phyloP scores from a whole-genome alignment of 202 grass and related monocot genomes.

The Panicum hallii region DNA sequence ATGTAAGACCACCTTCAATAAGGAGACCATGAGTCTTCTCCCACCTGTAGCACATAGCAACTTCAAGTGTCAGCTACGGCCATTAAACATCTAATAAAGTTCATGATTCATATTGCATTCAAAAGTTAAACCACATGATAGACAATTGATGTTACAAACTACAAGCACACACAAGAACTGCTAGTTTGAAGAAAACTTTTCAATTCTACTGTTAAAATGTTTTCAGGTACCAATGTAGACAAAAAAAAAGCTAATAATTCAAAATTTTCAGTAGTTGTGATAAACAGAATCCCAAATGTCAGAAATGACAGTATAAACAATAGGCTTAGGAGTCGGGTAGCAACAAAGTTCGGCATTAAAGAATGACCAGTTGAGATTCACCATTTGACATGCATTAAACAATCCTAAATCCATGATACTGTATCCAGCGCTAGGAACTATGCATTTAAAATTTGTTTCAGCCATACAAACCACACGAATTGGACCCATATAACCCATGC shows the following conservation, averaged over 20 bases:
- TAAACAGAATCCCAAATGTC: conserved; percentile 18
- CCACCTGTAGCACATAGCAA: conserved; percentile 67
- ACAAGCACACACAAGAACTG: conserved; percentile 3
- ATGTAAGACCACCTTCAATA: conserved; percentile 90
- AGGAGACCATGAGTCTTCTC: conserved; percentile 87
- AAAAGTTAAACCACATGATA: neutral
- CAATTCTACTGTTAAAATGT: neutral
- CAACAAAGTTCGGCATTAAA: neutral
- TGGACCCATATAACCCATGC: conserved; percentile 1
- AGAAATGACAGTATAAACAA: neutral
- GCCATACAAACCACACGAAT: neutral
- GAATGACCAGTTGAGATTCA: conserved; percentile 22
- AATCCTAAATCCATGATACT: neutral
- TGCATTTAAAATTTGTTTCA: conserved; percentile 17
- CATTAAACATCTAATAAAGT: conserved; percentile 18
- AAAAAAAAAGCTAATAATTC: neutral
- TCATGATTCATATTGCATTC: conserved; percentile 19
- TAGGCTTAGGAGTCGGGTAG: conserved; percentile 8
- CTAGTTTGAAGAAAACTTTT: conserved; percentile 21
- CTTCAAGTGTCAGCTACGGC: conserved; percentile 6
- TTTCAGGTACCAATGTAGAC: neutral
- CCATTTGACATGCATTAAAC: conserved; percentile 24
- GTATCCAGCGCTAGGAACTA: neutral
- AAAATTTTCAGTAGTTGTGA: neutral
- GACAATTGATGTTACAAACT: conserved; percentile 8